Evolutionary conservation across 179 eudicot genomes (phyloP), one percentile per base, ranked within the genome.

Genomic region (Pouteria campechiana): DNA sequence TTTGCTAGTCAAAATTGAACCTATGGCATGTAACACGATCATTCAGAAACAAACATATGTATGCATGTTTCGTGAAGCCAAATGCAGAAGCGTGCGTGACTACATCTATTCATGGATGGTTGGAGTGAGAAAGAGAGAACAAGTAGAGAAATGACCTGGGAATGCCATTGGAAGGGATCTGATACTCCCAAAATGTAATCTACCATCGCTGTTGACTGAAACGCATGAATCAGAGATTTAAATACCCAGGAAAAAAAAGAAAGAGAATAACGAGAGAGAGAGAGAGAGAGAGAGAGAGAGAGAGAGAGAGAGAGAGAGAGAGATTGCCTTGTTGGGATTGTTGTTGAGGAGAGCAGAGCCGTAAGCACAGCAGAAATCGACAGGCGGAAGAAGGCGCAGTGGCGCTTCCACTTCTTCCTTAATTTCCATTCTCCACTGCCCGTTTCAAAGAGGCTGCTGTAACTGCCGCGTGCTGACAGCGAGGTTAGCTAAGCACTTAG

Each of bases 291-390:
- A 22, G 23, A 17, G 43, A 4, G 0, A 13, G 15, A 13, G 5
- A 32, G n/a, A 7, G 19, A 45, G 17, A 16, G 52, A 22, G 50
- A 14, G 30, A 31, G 12, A 47, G 30, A 57, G 49, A 41, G 27
- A 25, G 32, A 33, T 58, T 38, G 79, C 90, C 88, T 92, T 52
- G 30, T 75, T 83, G 22, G 21, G 38, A 54, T 83, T 79, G 60
- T 75, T 87, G 28, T 94, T 96, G 55, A 87, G 96, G 53, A 92
- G 88, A 37, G 63, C 57, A 37, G 99, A 92, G 37, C 99, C 99
- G 61, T 92, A 87, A 23, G 80, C 55, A 65, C 93, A 92, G 50
- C 89, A 83, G 40, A 87, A 87, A 18, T 77, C 94, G 22, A 92
- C 83, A 16, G 83, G 86, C 17, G 99, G 99, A 11, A 92, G 94